These are phyloP conservation scores for Colletotrichum higginsianum DNA, from an alignment of 2,329 filamentous ascomycete species.

Conservation along the genomic window DNA sequence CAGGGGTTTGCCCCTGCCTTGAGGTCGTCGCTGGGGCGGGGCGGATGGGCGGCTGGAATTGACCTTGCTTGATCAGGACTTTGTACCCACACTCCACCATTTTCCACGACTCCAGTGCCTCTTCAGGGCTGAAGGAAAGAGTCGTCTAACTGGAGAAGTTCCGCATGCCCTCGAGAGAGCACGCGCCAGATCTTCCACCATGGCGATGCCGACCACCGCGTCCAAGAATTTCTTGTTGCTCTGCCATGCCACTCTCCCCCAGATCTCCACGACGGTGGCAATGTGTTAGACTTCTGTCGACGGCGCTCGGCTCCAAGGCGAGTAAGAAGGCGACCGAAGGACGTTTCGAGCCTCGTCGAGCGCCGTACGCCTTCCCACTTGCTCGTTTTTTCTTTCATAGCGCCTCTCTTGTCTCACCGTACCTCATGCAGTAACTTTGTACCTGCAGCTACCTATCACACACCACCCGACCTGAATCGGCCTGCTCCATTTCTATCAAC, in stretches of 20 bases:
- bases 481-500: constrained; percentile 9
- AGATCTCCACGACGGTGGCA: constrained; percentile 13
- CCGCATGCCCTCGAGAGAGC: background rate
- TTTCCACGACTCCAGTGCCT: constrained; percentile 21
- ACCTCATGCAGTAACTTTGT: constrained; percentile 29
- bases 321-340: constrained; percentile 15
- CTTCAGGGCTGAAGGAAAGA: constrained; percentile 20
- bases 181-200: background rate
- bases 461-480: background rate
- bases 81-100: background rate
- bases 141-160: background rate
- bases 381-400: background rate
- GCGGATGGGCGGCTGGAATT: constrained; percentile 36
- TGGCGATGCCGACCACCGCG: background rate
- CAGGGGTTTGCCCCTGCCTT: constrained; percentile 33
- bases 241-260: background rate
- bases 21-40: constrained; percentile 36
- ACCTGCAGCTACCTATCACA: constrained; percentile 33
- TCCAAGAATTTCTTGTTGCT: background rate
- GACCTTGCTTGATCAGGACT: constrained; percentile 15
- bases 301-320: constrained; percentile 10
- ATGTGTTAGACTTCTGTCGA: background rate
- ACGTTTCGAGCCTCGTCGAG: constrained; percentile 27
- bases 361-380: constrained; percentile 2
- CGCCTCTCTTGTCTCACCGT: constrained; percentile 9